These are phyloP conservation scores for Cyclanthera cordifolia DNA, from an alignment of 306 rosid species.

Conservation along the genomic window DNA sequence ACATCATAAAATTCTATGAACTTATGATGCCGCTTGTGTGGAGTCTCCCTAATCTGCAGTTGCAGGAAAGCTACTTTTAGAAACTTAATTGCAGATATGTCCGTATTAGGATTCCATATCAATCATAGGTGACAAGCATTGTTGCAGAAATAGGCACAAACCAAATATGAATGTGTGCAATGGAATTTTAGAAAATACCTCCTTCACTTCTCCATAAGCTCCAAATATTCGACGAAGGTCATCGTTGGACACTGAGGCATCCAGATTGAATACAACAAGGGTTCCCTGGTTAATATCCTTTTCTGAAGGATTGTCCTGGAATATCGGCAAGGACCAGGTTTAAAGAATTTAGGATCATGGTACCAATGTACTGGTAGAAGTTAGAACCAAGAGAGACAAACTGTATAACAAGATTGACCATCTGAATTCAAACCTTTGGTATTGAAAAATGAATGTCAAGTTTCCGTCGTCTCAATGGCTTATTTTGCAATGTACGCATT, in stretches of 20 bases:
- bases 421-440: conserved; percentile 58
- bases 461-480: conserved; percentile 81
- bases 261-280: conserved; percentile 90
- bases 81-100: conserved; percentile 3
- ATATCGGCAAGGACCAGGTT: conserved; percentile 17
- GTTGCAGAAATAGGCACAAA: background rate
- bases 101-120: background rate
- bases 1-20: conserved; percentile 86
- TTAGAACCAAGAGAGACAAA: background rate
- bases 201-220: conserved; percentile 88
- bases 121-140: background rate
- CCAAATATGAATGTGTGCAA: background rate
- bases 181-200: conserved; percentile 34
- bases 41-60: conserved; percentile 89
- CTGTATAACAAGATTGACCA: conserved; percentile 5
- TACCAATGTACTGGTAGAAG: background rate
- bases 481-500: conserved; percentile 82
- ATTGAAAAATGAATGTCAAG: conserved; percentile 97
- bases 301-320: conserved; percentile 89
- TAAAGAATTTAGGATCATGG: conserved; percentile 16
- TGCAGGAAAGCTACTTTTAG: conserved; percentile 12
- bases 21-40: conserved; percentile 89
- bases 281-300: conserved; percentile 95
- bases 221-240: conserved; percentile 89
- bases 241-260: conserved; percentile 82